Base-by-base conservation (phyloP, 2,329 filamentous ascomycete species). In the Juglanconis sp. region DNA sequence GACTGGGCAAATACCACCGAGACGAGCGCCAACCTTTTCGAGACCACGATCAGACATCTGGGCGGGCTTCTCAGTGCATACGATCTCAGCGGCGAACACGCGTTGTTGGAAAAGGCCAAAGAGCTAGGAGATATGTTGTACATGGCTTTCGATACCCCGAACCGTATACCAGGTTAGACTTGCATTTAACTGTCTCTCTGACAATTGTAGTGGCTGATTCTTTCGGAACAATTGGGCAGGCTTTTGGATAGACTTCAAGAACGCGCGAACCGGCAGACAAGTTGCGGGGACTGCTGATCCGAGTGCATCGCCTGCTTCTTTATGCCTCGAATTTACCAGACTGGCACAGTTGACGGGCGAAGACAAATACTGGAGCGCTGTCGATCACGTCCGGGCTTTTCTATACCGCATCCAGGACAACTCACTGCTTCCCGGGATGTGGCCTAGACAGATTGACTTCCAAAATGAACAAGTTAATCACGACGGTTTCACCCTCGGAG, bases 111-210 rank as follows among this genome's bases (percentile, higher is more conserved):
- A n/a, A 78, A 78, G 59, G 73, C 74, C 5, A 65, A 70, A 7
- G 73, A 77, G 62, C 66, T 77, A 1, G 76, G 74, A 10, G 74
- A 78, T 52, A 73, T 78, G 69, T 65, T 72, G 10, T 69, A 71
- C 44, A 67, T 65, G 31, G 66, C 68, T 3, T 72, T 72, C 47
- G 70, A 72, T 52, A 72, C 69, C 36, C 69, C 69, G 0, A 72
- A 71, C 32, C 67, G 66, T 5, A 71, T 72, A 69, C 70, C 71
- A 0, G 17, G 17, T 24, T 24, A 24, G 17, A 24, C 17, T 24
- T 24, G 17, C 17, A 24, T 24, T 24, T 24, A 2, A 24, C 2
- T 24, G 17, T 24, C 17, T 24, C 17, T 24, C 17, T 24, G 17
- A 24, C 17, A 24, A 24, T 24, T 24, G 17, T 24, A 24, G 17